Evolutionary conservation across 2,329 filamentous ascomycete species (phyloP).

Genomic region (Cladosporium sp.): DNA sequence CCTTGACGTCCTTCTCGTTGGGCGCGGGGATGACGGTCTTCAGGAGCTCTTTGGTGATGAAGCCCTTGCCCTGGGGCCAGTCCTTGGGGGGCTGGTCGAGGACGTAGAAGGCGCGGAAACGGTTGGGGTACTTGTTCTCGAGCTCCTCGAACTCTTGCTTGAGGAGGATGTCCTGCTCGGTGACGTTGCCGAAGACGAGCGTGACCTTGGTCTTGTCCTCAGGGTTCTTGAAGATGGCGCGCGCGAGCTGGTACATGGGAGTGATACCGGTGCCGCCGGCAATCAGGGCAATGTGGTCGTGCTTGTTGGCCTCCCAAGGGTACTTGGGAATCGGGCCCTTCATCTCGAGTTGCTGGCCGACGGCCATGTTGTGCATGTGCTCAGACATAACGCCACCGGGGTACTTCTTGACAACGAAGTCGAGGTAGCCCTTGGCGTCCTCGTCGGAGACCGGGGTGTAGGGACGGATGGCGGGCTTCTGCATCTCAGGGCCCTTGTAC

Average conservation of each 20-base stretch:
- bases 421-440: constrained; percentile 73
- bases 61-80: constrained; percentile 74
- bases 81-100: constrained; percentile 78
- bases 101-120: constrained; percentile 93
- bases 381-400: constrained; percentile 86
- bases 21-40: constrained; percentile 95
- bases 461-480: constrained; percentile 84
- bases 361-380: constrained; percentile 77
- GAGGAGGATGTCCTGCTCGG: constrained; percentile 85
- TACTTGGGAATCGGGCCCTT: constrained; percentile 98
- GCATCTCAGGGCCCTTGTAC: constrained; percentile 75
- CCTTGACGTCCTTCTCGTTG: constrained; percentile 86
- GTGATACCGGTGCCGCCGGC: constrained; percentile 97
- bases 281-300: constrained; percentile 78
- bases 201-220: constrained; percentile 97
- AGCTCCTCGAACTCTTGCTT: constrained; percentile 79
- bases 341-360: constrained; percentile 79
- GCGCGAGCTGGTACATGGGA: constrained; percentile 93
- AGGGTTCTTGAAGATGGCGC: constrained; percentile 92
- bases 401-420: constrained; percentile 91
- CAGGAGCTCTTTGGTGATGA: constrained; percentile 83
- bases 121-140: constrained; percentile 92
- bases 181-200: constrained; percentile 86
- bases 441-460: constrained; percentile 93
- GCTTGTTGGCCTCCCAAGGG: constrained; percentile 84